Evolutionary conservation across 2,329 filamentous ascomycete genomes (phyloP).

Genomic region (Epichloe hybrida): DNA sequence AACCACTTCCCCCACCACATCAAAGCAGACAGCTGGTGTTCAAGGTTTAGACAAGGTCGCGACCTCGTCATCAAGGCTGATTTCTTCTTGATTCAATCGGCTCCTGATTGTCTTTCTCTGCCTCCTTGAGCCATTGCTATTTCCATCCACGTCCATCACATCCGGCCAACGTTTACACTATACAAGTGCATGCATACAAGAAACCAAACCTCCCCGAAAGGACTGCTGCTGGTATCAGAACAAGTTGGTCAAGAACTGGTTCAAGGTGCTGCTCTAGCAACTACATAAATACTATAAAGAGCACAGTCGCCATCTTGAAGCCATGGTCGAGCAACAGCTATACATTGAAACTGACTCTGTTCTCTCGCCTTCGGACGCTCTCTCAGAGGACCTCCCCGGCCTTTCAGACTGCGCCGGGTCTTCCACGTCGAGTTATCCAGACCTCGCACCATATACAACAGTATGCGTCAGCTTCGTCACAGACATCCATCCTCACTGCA

Average conservation of each 20-base stretch:
- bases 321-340: conserved; percentile 23
- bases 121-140: not conserved
- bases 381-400: conserved; percentile 15
- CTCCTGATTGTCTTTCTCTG: not conserved
- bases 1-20: conserved; percentile 5
- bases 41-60: conserved; percentile 13
- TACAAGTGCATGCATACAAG: not conserved
- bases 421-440: conserved; percentile 15
- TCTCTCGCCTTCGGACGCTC: conserved; percentile 18
- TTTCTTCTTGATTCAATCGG: not conserved
- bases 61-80: conserved; percentile 16
- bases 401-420: conserved; percentile 15
- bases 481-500: not conserved
- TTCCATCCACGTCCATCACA: not conserved
- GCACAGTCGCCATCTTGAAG: conserved; percentile 7
- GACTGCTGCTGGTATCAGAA: not conserved
- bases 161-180: not conserved
- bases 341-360: conserved; percentile 17
- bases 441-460: conserved; percentile 17
- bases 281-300: not conserved
- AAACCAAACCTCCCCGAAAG: not conserved
- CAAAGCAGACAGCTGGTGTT: conserved; percentile 4
- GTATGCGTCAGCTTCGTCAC: conserved; percentile 14
- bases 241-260: not conserved
- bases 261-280: not conserved